Evolutionary conservation across 495 filamentous ascomycete species (phyloP), one percentile per base, ranked within the genome.

Genomic region (Jackrogersella multiformis): DNA sequence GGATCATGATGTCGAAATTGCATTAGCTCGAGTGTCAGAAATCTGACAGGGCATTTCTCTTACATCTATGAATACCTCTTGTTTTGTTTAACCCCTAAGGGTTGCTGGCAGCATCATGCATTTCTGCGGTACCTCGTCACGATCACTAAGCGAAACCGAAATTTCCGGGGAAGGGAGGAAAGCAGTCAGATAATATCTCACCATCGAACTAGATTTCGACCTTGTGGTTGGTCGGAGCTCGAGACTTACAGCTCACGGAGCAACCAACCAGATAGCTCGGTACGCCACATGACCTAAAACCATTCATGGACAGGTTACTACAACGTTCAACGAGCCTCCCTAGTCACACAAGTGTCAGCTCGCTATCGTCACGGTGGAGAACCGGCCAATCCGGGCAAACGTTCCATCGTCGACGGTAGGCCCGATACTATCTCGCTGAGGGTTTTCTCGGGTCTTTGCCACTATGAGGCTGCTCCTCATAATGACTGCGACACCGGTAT

Each of bases 311-410:
- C 67, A 66, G 68, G 57, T 68, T 64, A 64, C 64, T 73, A 75
- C 73, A 75, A 75, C 73, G 70, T 75, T 75, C 63, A 66, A 67
- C 16, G 51, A 63, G 55, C 57, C 62, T 64, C 35, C 62, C 55
- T 34, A 64, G 64, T 64, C 59, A 54, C 59, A 54, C 53, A 67
- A 59, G 34, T 45, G 59, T 58, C 46, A 69, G 54, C 21, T 73
- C 42, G 32, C 71, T 61, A 63, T 68, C 63, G 34, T 61, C 48
- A 36, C 42, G 57, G 71, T 74, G 68, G 71, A 66, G 59, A 60
- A 67, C 41, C 13, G 45, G 24, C 61, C 67, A 65, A 65, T 61
- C 71, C 55, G 63, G 63, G 53, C 58, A 72, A 70, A 74, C 72
- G 72, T 74, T 74, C 52, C 72, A 73, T 74, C 57, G 57, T 63